Evolutionary conservation across 306 rosid species (phyloP), one percentile per base, ranked within the genome.

Genomic region (Vicia faba): DNA sequence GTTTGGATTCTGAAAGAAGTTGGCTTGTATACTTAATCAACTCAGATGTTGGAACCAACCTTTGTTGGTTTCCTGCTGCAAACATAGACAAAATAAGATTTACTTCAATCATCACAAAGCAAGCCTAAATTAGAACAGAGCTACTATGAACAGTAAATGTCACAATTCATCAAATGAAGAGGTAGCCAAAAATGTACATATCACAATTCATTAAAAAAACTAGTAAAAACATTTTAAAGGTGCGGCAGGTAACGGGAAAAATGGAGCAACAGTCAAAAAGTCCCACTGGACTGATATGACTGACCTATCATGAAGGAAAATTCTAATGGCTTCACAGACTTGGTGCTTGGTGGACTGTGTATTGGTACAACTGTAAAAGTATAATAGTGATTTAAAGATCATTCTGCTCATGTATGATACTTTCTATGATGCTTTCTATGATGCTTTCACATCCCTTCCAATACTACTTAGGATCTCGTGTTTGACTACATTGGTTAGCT

Each of bases 21-120:
- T 90, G 85, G 70, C 82, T 75, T 16, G 91, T 74, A 69, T 53
- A 79, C 68, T 78, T 66, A 58, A 80, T 61, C 3, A 85, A 70
- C 64, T 93, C 89, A n/a, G 78, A 40, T n/a, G 84, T 83, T 13
- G 88, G 75, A 51, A 82, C 84, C 68, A 85, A 50, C 61, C 79
- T 88, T 60, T 75, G 58, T 77, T 74, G 72, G 77, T 70, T 81
- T 68, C 87, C 89, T 56, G 80, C 87, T 64, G 78, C 65, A 75
- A 40, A 72, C 6, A 78, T 14, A 51, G 54, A 49, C 1, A 26
- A 18, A 49, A 53, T 40, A 71, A 4, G 61, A 68, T 59, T 20
- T 20, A 40, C 15, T 35, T 1, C 70, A 46, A 41, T 38, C 31
- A 53, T 13, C 11, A 41, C 1, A 51, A 41, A 44, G 51, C 18